These are phyloP conservation scores for Ceriops zippeliana DNA, from an alignment of 345 rosid species.

Conservation along the genomic window DNA sequence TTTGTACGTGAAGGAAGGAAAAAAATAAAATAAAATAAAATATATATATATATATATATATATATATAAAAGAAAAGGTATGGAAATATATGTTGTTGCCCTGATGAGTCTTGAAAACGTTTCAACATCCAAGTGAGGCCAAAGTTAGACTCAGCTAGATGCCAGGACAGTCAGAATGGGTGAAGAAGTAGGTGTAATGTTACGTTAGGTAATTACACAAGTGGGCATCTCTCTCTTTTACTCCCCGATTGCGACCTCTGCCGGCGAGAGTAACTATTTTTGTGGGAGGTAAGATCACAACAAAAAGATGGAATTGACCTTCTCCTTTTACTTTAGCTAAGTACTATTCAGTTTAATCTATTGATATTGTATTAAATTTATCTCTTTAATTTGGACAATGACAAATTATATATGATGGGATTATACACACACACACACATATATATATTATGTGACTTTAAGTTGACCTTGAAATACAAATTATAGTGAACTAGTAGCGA, in stretches of 20 bases:
- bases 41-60: no score
- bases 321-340: background rate
- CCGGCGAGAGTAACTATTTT: constrained; percentile 13
- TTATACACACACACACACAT: no score
- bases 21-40: no score
- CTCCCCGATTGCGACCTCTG: constrained; percentile 25
- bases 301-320: constrained; percentile 27
- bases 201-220: constrained; percentile 19
- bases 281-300: constrained; percentile 21
- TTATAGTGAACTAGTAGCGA: no score
- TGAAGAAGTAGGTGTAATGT: constrained; percentile 43
- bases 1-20: no score
- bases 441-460: no score
- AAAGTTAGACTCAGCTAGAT: constrained; percentile 16
- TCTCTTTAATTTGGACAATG: no score
- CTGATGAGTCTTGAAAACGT: constrained; percentile 5
- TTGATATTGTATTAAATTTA: no score
- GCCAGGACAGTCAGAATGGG: constrained; percentile 25
- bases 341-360: no score
- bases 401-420: no score
- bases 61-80: background rate
- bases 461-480: no score
- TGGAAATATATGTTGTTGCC: background rate
- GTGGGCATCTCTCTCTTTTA: constrained; percentile 17
- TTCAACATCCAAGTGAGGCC: constrained; percentile 33